phyloP scores from a whole-genome alignment of 1,139 yeast species.

The Suhomyces anneliseae region DNA sequence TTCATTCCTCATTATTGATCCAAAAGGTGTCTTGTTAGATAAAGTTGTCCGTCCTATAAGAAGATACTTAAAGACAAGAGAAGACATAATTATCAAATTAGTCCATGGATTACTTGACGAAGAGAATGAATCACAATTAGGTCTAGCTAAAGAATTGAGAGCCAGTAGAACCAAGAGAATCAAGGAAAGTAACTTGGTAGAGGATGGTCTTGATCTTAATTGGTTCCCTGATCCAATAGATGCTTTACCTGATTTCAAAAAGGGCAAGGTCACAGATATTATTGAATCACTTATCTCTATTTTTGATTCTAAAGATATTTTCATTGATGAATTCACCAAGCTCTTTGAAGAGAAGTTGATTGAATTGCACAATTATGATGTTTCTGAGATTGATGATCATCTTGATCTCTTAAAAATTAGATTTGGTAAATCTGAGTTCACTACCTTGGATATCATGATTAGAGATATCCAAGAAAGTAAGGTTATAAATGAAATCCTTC shows the following conservation, averaged over 20 bases:
- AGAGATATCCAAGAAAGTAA: slow-evolving; percentile 65
- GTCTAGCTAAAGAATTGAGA: slow-evolving; percentile 55
- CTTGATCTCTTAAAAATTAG: slow-evolving; percentile 58
- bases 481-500: slow-evolving; percentile 31
- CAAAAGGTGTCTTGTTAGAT: slow-evolving; percentile 80
- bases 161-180: slow-evolving; percentile 6
- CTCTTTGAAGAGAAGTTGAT: slow-evolving; percentile 66
- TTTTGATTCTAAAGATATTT: slow-evolving; percentile 74
- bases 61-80: slow-evolving; percentile 61
- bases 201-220: slow-evolving; percentile 47
- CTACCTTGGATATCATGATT: slow-evolving; percentile 81
- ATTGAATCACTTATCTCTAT: slow-evolving; percentile 73
- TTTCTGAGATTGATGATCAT: slow-evolving; percentile 40
- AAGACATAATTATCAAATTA: slow-evolving; percentile 68
- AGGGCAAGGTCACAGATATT: slow-evolving; percentile 62
- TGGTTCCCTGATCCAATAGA: slow-evolving; percentile 96
- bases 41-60: slow-evolving; percentile 76
- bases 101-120: slow-evolving; percentile 69
- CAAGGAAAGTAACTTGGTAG: slow-evolving; percentile 17
- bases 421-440: slow-evolving; percentile 67
- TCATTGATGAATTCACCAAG: slow-evolving; percentile 68
- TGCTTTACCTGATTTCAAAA: slow-evolving; percentile 82
- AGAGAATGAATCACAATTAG: slow-evolving; percentile 38
- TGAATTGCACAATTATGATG: slow-evolving; percentile 45
- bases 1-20: slow-evolving; percentile 77